phyloP scores from a whole-genome alignment of 768 basidiomycete genomes.

The Pulveroboletus sp. region DNA sequence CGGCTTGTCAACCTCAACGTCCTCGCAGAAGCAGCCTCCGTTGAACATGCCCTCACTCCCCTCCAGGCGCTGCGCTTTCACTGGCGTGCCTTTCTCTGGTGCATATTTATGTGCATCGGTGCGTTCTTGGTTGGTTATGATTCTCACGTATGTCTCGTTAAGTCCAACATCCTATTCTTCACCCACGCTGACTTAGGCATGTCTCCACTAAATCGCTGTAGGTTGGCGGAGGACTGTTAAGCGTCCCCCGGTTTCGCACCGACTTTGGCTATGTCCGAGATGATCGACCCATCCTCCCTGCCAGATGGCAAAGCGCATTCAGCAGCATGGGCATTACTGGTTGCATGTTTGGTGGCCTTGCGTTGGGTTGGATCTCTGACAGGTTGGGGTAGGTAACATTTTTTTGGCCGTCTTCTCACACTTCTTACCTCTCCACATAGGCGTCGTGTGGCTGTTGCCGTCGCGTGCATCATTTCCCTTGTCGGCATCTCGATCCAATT shows the following conservation, averaged over 20 bases:
- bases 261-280: constrained; percentile 22
- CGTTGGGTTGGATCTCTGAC: constrained; percentile 21
- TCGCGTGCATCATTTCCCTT: constrained; percentile 22
- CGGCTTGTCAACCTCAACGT: constrained; percentile 15
- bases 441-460: constrained; percentile 21
- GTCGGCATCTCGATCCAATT: constrained; percentile 22
- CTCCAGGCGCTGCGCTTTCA: constrained; percentile 17
- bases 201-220: background rate
- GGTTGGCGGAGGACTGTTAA: constrained; percentile 21
- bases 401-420: background rate
- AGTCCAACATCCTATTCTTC: background rate
- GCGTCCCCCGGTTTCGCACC: constrained; percentile 22
- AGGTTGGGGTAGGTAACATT: constrained; percentile 13
- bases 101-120: constrained; percentile 22
- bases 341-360: constrained; percentile 26
- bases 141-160: constrained; percentile 13
- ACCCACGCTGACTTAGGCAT: background rate
- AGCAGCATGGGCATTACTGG: constrained; percentile 22
- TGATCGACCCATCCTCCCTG: constrained; percentile 13
- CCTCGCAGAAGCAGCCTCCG: constrained; percentile 21
- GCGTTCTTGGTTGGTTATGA: constrained; percentile 27
- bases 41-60: constrained; percentile 19
- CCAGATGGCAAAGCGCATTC: constrained; percentile 29
- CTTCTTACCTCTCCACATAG: constrained; percentile 1
- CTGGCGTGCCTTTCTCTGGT: constrained; percentile 26